Evolutionary conservation across 2,329 filamentous ascomycete species (phyloP).

Genomic region (Cryphonectria naterciae): DNA sequence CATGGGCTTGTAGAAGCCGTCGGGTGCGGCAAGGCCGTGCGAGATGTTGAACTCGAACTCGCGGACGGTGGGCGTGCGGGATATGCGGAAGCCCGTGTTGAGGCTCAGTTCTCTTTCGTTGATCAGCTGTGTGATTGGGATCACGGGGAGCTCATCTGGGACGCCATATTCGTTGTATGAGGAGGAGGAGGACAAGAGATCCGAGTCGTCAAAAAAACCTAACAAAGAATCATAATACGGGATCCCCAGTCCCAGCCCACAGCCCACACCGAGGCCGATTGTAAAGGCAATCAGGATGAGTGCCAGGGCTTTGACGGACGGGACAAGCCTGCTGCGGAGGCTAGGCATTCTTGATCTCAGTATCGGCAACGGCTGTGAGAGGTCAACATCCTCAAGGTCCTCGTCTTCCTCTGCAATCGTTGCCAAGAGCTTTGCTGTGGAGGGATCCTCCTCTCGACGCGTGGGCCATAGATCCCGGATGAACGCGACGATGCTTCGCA

Average conservation of each 20-base stretch:
- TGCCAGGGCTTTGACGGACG: slow-evolving; percentile 19
- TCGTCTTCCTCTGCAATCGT: neutral
- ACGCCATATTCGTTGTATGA: slow-evolving; percentile 33
- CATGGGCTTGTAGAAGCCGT: slow-evolving; percentile 44
- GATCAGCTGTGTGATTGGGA: slow-evolving; percentile 29
- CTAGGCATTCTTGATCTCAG: neutral
- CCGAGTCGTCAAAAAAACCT: neutral
- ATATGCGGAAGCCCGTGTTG: slow-evolving; percentile 34
- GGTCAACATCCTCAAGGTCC: slow-evolving; percentile 11
- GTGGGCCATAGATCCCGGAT: neutral
- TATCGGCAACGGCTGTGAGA: neutral
- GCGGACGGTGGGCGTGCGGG: slow-evolving; percentile 30
- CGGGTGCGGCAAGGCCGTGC: slow-evolving; percentile 39
- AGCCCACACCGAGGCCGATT: slow-evolving; percentile 27
- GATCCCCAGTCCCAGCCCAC: slow-evolving; percentile 25
- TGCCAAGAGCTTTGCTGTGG: slow-evolving; percentile 2
- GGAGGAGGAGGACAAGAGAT: neutral
- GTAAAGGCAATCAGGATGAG: slow-evolving; percentile 21
- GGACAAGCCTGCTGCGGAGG: slow-evolving; percentile 16
- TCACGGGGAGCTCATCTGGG: slow-evolving; percentile 31
- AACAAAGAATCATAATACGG: slow-evolving; percentile 26
- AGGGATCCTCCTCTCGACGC: neutral
- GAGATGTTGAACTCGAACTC: slow-evolving; percentile 42
- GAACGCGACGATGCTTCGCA: neutral
- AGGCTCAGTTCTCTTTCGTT: slow-evolving; percentile 31